phyloP scores from a whole-genome alignment of 1,284 basidiomycete genomes.

The Trametes polyzona region DNA sequence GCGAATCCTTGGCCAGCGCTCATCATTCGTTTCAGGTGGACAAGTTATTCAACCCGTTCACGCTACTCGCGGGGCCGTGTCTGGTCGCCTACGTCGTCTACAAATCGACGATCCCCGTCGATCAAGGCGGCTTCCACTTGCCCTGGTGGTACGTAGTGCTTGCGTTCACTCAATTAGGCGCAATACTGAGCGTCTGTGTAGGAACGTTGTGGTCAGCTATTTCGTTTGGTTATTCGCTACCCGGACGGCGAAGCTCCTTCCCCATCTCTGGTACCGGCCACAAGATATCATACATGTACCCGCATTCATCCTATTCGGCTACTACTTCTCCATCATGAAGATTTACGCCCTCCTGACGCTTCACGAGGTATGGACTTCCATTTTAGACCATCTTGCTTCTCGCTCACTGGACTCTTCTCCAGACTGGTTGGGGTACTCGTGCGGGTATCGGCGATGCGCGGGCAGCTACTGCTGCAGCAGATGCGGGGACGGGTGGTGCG shows the following conservation, averaged over 20 bases:
- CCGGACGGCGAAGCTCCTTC: conserved; percentile 84
- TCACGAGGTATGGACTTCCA: conserved; percentile 37
- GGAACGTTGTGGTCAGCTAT: conserved; percentile 80
- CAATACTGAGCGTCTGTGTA: conserved; percentile 31
- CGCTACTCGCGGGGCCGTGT: conserved; percentile 80
- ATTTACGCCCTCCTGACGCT: conserved; percentile 39
- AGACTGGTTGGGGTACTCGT: conserved; percentile 92
- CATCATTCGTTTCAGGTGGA: conserved; percentile 58
- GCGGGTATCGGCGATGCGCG: conserved; percentile 85
- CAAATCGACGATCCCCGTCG: conserved; percentile 74
- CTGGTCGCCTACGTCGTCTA: conserved; percentile 78
- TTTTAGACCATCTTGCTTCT: background rate
- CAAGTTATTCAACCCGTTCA: conserved; percentile 91
- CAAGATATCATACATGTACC: conserved; percentile 88
- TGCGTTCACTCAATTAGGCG: background rate
- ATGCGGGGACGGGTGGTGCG: conserved; percentile 27
- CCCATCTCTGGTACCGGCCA: conserved; percentile 86
- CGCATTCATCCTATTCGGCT: conserved; percentile 90
- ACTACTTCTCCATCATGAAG: conserved; percentile 56
- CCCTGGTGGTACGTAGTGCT: conserved; percentile 75
- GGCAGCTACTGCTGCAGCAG: conserved; percentile 69
- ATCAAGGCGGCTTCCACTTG: conserved; percentile 83
- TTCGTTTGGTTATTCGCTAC: conserved; percentile 83
- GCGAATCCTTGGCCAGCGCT: conserved; percentile 1
- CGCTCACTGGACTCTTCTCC: background rate